Evolutionary conservation across 139 green algal species (phyloP).

Genomic region (Ettlia oleoabundans): DNA sequence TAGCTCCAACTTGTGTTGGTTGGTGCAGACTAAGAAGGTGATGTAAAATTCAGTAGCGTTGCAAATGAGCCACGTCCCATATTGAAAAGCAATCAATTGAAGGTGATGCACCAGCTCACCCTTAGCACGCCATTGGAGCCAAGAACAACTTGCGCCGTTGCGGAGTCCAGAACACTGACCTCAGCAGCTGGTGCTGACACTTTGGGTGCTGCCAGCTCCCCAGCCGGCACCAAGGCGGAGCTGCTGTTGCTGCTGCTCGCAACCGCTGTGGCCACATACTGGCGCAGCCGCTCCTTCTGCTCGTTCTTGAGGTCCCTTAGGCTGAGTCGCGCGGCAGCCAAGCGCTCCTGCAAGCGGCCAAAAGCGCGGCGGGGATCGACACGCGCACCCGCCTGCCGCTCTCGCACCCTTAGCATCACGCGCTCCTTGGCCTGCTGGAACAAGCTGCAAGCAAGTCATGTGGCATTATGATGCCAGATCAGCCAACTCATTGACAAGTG

Average conservation of each 20-base stretch:
- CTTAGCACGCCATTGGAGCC: constrained; percentile 10
- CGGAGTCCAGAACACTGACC: neutral
- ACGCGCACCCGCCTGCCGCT: neutral
- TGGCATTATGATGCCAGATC: neutral
- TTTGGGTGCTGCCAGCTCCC: neutral
- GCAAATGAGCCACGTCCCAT: too few species aligned
- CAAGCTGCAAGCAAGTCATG: neutral
- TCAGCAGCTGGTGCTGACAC: neutral
- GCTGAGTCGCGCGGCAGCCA: constrained; percentile 18
- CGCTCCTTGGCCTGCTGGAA: constrained; percentile 47
- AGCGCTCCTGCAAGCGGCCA: constrained; percentile 18
- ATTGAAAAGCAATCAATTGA: too few species aligned
- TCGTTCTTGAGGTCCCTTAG: constrained; percentile 36
- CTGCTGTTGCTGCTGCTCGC: neutral
- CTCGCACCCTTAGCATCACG: constrained; percentile 27
- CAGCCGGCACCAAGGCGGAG: neutral
- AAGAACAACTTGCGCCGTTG: neutral
- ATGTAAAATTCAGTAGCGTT: too few species aligned
- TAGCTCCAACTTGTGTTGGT: neutral
- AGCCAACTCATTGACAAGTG: too few species aligned
- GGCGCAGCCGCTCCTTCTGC: constrained; percentile 26
- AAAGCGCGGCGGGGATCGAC: constrained; percentile 31
- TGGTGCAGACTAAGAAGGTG: neutral
- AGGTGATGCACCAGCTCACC: constrained; percentile 2
- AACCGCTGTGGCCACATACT: constrained; percentile 1